Evolutionary conservation across 768 basidiomycete species (phyloP), one percentile per base, ranked within the genome.

Genomic region (Psilocybe cyanescens): DNA sequence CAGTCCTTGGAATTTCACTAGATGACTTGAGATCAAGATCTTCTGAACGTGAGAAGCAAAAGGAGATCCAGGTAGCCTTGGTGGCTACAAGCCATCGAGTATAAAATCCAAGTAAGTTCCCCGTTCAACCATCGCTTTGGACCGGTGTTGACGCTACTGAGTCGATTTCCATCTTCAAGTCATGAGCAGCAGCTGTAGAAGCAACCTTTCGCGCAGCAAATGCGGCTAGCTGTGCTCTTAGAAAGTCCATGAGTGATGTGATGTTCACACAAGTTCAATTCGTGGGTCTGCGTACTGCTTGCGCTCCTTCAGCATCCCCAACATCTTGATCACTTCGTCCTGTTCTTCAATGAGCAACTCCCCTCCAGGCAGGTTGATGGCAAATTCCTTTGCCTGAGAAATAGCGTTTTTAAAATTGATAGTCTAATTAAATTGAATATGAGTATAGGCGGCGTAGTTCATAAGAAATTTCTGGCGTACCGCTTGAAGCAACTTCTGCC

Each of bases 111-210:
- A 24, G 24, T 24, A 24, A 28, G 9, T 5, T 49, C 7, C 4
- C 8, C 24, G 24, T 12, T 53, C 51, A 53, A 17, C 33, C 51
- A 16, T 53, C 51, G 33, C 51, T 53, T 53, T 53, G 51, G 31
- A 53, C 9, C n/a, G 90, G 90, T 3, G 90, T 91, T 3, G 90
- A 91, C 29, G 90, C 90, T 59, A 85, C 87, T 11, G 90, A 92
- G 68, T 92, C 90, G 41, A 91, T 73, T 65, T 91, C 90, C 83
- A 90, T 89, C 62, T 78, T 81, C 4, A 67, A 48, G 24, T 79
- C 75, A 11, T 62, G 65, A 2, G 63, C 61, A 12, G 65, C 67
- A 28, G 67, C 37, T 3, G 71, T 65, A 7, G 75, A 72, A 12
- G 68, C 69, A 19, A 82, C 67, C 17, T 78, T 76, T 57, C 74